These are phyloP conservation scores for Dimocarpus longan DNA, from an alignment of 345 rosid genomes.

Conservation along the genomic window DNA sequence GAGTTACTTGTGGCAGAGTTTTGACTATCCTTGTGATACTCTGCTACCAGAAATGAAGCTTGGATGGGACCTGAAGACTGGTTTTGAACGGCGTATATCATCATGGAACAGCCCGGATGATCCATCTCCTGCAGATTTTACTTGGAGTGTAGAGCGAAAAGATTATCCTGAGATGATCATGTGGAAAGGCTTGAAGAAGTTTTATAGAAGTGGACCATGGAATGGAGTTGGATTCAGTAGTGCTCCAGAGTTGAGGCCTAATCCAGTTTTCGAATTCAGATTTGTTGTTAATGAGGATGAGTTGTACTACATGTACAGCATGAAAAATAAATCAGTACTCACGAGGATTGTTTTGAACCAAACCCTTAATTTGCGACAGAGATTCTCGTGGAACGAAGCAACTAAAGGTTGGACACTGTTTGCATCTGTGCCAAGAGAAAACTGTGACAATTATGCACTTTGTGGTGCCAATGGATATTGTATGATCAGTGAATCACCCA, in stretches of 20 bases:
- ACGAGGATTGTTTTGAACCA: conserved; percentile 39
- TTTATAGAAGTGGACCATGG: conserved; percentile 51
- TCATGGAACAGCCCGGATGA: conserved; percentile 51
- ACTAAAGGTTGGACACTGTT: conserved; percentile 33
- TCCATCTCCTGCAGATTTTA: conserved; percentile 47
- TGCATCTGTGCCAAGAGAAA: conserved; percentile 45
- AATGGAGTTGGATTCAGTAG: conserved; percentile 53
- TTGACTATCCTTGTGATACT: conserved; percentile 33
- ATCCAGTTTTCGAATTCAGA: conserved; percentile 27
- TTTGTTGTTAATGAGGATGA: conserved; percentile 33
- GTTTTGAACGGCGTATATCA: conserved; percentile 30
- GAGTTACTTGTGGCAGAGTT: conserved; percentile 36
- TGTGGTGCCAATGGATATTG: conserved; percentile 44
- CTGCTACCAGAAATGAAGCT: conserved; percentile 54
- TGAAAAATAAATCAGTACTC: conserved; percentile 22
- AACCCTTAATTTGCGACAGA: conserved; percentile 25
- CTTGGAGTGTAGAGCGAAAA: conserved; percentile 30
- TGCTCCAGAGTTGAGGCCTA: conserved; percentile 37
- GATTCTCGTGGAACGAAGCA: conserved; percentile 46
- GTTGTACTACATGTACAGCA: conserved; percentile 32
- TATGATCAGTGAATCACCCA: conserved; percentile 18
- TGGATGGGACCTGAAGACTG: conserved; percentile 43
- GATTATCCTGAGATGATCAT: conserved; percentile 45
- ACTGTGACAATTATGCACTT: conserved; percentile 38
- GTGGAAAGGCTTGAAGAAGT: conserved; percentile 13